Conservation (phyloP, 73 alveolate genomes). For the Paramecium caudatum region DNA sequence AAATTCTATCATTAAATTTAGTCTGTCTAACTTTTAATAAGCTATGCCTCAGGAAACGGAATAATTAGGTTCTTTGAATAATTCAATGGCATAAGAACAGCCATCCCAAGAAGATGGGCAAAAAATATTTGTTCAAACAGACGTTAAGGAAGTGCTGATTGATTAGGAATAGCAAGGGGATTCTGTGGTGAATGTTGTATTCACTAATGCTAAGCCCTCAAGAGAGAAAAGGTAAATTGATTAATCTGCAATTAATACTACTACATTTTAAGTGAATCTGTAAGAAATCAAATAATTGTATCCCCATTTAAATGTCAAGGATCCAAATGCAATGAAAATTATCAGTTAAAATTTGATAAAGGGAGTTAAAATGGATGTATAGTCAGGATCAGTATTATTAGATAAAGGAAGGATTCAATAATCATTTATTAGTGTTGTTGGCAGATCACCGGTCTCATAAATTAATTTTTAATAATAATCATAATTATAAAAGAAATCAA, state of each 20-base stretch:
- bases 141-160: slow-evolving; percentile 6
- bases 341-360: slow-evolving; percentile 28
- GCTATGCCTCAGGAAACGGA: no score
- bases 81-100: not conserved
- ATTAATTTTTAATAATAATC: no score
- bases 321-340: not conserved
- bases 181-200: slow-evolving; percentile 29
- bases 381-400: not conserved
- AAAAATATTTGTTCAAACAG: not conserved
- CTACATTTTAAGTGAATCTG: slow-evolving; percentile 26
- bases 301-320: slow-evolving; percentile 33
- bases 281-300: not conserved
- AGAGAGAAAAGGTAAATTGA: not conserved
- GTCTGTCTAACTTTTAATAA: not conserved
- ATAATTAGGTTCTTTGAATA: no score
- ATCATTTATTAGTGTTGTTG: slow-evolving; percentile 49
- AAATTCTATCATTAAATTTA: not conserved
- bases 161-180: slow-evolving; percentile 13
- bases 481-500: no score
- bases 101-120: not conserved
- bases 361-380: slow-evolving; percentile 2
- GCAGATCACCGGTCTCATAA: no score
- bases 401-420: slow-evolving; percentile 45
- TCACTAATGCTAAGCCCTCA: not conserved
- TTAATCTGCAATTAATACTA: not conserved